Conservation (phyloP, 345 rosid species). For the Citrus cavaleriei region DNA sequence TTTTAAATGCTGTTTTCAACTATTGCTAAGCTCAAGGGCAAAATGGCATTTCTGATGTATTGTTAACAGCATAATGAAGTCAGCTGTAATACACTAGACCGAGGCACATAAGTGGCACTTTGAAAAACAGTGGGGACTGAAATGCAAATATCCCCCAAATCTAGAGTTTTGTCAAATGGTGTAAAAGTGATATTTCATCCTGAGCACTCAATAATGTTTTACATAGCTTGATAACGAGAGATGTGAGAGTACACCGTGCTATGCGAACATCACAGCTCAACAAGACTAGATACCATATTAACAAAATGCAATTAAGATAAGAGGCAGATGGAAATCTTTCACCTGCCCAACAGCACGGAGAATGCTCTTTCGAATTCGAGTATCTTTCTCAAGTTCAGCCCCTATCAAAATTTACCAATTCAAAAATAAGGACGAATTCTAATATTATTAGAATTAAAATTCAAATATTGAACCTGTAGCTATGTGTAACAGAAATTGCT, state of each 20-base stretch:
- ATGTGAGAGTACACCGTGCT: not conserved
- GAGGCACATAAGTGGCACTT: not conserved
- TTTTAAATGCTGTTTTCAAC: not conserved
- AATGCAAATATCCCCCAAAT: not conserved
- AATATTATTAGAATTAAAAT: not conserved
- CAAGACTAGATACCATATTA: not conserved
- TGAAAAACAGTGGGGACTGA: not conserved
- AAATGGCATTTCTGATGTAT: not conserved
- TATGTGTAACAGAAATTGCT: slow-evolving; percentile 70
- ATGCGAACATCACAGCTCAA: not conserved
- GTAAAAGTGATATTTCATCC: not conserved
- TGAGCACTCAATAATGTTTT: not conserved
- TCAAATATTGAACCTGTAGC: slow-evolving; percentile 58
- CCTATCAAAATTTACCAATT: slow-evolving; percentile 37
- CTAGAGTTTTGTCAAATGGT: not conserved
- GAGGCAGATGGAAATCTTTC: slow-evolving; percentile 17
- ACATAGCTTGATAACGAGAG: not conserved
- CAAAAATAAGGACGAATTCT: slow-evolving; percentile 7
- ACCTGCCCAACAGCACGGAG: slow-evolving; percentile 91
- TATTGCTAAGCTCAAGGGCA: not conserved
- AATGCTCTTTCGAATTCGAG: slow-evolving; percentile 64
- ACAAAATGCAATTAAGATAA: not conserved
- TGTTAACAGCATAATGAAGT: not conserved
- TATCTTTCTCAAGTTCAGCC: slow-evolving; percentile 79
- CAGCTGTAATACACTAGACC: not conserved